These are phyloP conservation scores for Mycena floridula DNA, from an alignment of 768 basidiomycete species.

Conservation along the genomic window DNA sequence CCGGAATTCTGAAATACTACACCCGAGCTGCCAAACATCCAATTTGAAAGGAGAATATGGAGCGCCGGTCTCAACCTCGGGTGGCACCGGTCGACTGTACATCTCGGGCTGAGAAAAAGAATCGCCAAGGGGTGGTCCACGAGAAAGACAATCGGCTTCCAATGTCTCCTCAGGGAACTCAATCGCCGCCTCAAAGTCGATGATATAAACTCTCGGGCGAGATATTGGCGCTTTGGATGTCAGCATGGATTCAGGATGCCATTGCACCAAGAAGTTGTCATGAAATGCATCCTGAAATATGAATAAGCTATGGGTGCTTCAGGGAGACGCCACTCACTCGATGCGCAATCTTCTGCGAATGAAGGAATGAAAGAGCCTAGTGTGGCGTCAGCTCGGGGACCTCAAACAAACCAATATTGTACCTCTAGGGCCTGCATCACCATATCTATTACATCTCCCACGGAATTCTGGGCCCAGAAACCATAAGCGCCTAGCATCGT, in stretches of 20 bases:
- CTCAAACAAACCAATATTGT: no score
- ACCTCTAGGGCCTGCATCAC: conserved; percentile 24
- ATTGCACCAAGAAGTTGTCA: conserved; percentile 25
- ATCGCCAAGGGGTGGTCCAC: conserved; percentile 15
- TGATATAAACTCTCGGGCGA: conserved; percentile 24
- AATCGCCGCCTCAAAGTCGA: conserved; percentile 24
- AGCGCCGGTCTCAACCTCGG: conserved; percentile 14
- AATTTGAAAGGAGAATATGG: conserved; percentile 21
- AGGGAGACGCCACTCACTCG: conserved; percentile 12
- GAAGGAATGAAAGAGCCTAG: conserved; percentile 18
- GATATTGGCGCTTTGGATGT: conserved; percentile 6
- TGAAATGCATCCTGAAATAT: conserved; percentile 19
- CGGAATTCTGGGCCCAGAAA: conserved; percentile 21
- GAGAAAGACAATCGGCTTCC: conserved; percentile 10
- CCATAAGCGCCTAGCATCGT: conserved; percentile 7
- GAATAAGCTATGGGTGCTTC: background rate
- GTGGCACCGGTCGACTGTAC: conserved; percentile 16
- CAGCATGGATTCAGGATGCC: conserved; percentile 22
- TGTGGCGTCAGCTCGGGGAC: no score
- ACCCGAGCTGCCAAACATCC: conserved; percentile 23
- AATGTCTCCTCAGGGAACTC: conserved; percentile 17
- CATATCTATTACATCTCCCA: conserved; percentile 23
- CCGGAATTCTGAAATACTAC: background rate
- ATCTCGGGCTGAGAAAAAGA: conserved; percentile 9
- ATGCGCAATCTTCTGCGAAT: conserved; percentile 17